Conservation (phyloP, 805 yeast genomes). For the Jamesozyma gamospora region DNA sequence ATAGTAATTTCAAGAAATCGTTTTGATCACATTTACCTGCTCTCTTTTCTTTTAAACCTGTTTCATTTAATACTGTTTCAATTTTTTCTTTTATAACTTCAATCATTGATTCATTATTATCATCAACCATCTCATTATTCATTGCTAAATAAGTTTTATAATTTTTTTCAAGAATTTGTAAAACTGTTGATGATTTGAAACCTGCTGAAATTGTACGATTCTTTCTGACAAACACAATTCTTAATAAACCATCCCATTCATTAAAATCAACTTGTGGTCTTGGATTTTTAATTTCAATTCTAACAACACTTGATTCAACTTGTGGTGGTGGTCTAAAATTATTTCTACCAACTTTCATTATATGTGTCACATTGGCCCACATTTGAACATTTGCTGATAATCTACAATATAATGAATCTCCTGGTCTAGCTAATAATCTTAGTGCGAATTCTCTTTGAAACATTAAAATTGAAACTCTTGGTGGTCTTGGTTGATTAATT, state of each 20-base stretch:
- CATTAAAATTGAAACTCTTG: constrained; percentile 91
- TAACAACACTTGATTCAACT: constrained; percentile 92
- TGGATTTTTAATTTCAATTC: constrained; percentile 84
- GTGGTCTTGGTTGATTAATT: constrained; percentile 85
- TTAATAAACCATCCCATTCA: constrained; percentile 94
- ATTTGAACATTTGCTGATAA: constrained; percentile 94
- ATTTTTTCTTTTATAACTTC: constrained; percentile 57
- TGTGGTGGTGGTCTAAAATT: constrained; percentile 98
- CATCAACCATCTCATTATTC: constrained; percentile 36
- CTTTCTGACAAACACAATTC: constrained; percentile 87
- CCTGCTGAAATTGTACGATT: constrained; percentile 90
- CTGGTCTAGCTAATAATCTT: constrained; percentile 89
- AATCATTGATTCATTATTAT: constrained; percentile 33
- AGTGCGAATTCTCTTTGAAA: constrained; percentile 96
- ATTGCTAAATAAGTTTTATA: constrained; percentile 66
- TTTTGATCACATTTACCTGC: constrained; percentile 93
- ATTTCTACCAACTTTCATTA: constrained; percentile 96
- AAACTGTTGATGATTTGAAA: constrained; percentile 70
- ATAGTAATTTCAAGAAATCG: constrained; percentile 75
- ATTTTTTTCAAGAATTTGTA: constrained; percentile 77
- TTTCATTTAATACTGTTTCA: constrained; percentile 61
- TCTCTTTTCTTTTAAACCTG: constrained; percentile 76
- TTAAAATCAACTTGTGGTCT: constrained; percentile 88
- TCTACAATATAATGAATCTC: constrained; percentile 88
- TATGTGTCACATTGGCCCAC: constrained; percentile 99